Conservation (phyloP, 2,329 filamentous ascomycete genomes). For the Waltergamsia citrina region DNA sequence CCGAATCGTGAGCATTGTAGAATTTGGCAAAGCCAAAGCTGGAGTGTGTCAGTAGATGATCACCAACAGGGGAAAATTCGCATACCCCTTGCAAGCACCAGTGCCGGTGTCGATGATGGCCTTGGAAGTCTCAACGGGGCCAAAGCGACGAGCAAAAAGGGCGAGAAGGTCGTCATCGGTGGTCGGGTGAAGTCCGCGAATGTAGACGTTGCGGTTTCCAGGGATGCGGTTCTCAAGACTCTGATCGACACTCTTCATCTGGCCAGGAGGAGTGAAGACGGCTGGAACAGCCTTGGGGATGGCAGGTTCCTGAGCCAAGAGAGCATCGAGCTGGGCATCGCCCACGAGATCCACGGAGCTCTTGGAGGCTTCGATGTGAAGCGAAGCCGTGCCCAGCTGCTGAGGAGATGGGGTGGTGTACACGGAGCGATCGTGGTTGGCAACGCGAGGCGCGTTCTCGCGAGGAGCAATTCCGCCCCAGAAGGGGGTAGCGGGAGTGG, state of each 20-base stretch:
- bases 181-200: conserved; percentile 88
- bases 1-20: conserved; percentile 75
- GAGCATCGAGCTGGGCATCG: conserved; percentile 49
- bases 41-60: conserved; percentile 3
- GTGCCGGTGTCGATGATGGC: conserved; percentile 95
- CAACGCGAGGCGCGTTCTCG: conserved; percentile 48
- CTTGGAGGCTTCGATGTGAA: conserved; percentile 34
- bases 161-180: conserved; percentile 87
- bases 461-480: conserved; percentile 49
- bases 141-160: conserved; percentile 78
- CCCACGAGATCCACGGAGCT: conserved; percentile 23
- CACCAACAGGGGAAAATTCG: conserved; percentile 8
- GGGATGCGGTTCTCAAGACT: conserved; percentile 86
- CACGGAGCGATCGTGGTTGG: conserved; percentile 50
- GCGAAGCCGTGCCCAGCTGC: conserved; percentile 34
- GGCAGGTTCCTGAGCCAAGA: conserved; percentile 66
- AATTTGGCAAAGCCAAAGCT: conserved; percentile 99
- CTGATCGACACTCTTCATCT: conserved; percentile 83
- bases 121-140: conserved; percentile 92
- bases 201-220: conserved; percentile 96
- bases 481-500: conserved; percentile 55
- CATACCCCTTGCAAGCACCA: conserved; percentile 90
- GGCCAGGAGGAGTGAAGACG: conserved; percentile 74
- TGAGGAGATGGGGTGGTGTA: conserved; percentile 61
- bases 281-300: conserved; percentile 87